Evolutionary conservation across 2,329 filamentous ascomycete genomes (phyloP), one percentile per base, ranked within the genome.

Genomic region (Epichloe festucae): DNA sequence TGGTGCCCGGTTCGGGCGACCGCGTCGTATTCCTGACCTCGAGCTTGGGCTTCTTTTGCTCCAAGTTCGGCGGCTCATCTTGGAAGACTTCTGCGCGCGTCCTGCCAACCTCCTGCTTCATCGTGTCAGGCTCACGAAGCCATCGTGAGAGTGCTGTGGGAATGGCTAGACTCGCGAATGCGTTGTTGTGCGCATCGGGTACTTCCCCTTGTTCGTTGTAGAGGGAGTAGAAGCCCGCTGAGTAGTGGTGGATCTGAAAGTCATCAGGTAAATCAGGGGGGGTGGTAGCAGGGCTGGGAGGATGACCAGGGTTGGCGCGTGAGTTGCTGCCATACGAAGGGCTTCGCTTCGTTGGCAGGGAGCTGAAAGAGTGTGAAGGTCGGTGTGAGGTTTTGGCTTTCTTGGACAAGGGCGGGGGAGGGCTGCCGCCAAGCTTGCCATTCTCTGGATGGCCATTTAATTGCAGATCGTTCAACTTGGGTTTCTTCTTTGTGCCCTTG

Each of bases 401-500:
- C 67, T 95, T 96, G 40, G 81, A 66, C 2, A 85, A 79, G 43
- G 82, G 81, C 6, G 66, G 65, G 65, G 70, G 66, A 11, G 74
- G 73, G 54, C 67, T 71, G 17, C 62, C 56, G 50, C 61, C 56
- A 50, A 74, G 69, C 60, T 76, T 80, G 46, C 68, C 60, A 46
- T 60, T 76, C 49, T 86, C 83, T 53, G 75, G 72, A 54, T 79
- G 76, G 52, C 77, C 73, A 42, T 73, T 71, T 48, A 81, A 70
- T 60, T 81, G 78, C 35, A 83, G 66, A 43, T 82, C 81, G 31
- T 68, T 70, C 10, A 89, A 87, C 64, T 89, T 94, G 39, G 78
- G 67, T 68, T 90, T 95, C 74, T 94, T 96, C 73, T 90, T 95
- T 63, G 89, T 85, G 64, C 78, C 85, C 66, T 95, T 95, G 12